A percentile compares a stretch with the other conserved stretches of the same genome.
phyloP scores from a whole-genome alignment of 2,329 filamentous ascomycete genomes.

The Ceratocystis huliohia region DNA sequence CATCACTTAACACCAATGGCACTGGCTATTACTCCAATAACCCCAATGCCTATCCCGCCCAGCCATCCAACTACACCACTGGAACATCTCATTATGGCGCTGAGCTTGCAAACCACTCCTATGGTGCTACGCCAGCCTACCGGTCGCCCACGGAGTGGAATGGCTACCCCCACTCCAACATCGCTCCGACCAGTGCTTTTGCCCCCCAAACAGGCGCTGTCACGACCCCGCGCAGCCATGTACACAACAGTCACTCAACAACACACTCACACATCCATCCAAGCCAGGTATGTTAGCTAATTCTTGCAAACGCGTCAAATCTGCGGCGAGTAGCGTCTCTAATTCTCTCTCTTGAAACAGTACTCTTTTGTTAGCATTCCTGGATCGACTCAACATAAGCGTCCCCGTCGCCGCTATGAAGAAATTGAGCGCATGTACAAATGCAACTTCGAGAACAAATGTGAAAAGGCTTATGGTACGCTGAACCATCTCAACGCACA shows the following conservation, averaged over 20 bases:
- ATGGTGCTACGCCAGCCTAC: not conserved
- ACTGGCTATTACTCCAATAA: not conserved
- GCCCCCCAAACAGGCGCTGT: conserved; percentile 1
- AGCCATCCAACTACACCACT: conserved; percentile 3
- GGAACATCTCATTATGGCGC: not conserved
- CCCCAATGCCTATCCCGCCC: not conserved
- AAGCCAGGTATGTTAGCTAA: not conserved
- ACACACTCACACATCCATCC: not conserved
- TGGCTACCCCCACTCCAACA: not conserved
- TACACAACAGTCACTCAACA: not conserved
- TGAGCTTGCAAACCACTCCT: not conserved
- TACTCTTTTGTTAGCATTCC: conserved; percentile 98
- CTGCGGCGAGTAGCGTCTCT: not conserved
- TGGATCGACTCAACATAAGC: conserved; percentile 92
- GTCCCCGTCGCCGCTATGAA: conserved; percentile 83
- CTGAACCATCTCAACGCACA: conserved; percentile 96
- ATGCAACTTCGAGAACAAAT: conserved; percentile 84
- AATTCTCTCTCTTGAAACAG: not conserved
- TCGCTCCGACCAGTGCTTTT: not conserved
- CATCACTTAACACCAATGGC: not conserved
- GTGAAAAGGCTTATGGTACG: conserved; percentile 96
- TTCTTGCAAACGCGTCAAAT: no score
- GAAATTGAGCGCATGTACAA: conserved; percentile 99
- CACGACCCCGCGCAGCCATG: conserved; percentile 6
- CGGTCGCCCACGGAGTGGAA: not conserved